Evolutionary conservation across 768 basidiomycete genomes (phyloP), one percentile per base, ranked within the genome.

Genomic region (Agaricus blazei): DNA sequence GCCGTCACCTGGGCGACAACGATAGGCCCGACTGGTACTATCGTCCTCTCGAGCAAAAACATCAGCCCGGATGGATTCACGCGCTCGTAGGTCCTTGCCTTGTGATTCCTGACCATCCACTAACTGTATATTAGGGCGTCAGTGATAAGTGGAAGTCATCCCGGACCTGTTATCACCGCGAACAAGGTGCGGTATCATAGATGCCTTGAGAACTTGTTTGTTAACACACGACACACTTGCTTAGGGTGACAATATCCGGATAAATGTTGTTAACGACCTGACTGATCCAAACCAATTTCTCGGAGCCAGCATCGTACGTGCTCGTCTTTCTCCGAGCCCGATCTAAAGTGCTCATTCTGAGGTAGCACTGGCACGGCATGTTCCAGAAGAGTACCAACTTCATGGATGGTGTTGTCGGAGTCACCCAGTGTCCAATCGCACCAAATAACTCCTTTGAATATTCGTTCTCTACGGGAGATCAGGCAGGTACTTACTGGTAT

Each of bases 401-500:
- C 59, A 66, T 63, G 1, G 72, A 75, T 58, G 71, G 69, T 15
- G 58, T 62, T 23, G 64, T 54, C 29, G 63, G 64, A 27, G 63
- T 78, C 3, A 75, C 69, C 23, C 76, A 78, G 58, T 80, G 78
- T 57, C 78, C 77, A 12, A 77, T 77, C 23, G 63, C 62, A 19
- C 67, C 70, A 1, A 66, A 67, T 11, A 59, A 71, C 14, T 68
- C 67, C 5, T 79, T 77, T 60, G 56, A 67, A 31, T 75, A 78
- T 57, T 61, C 64, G 29, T 76, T 79, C 64, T 3, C 34, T 8
- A 65, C 63, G n/a, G 63, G 63, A 12, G 62, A 67, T 31, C 74
- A 77, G 54, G 65, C 74, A 2, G 79, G 78, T 5, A 79, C 76
- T 0, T 80, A 68, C 54, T 80, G 78, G 78, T 70, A 66, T 40